Evolutionary conservation across 331 rosid species (phyloP), one percentile per base, ranked within the genome.

Genomic region (Malus hybrid): DNA sequence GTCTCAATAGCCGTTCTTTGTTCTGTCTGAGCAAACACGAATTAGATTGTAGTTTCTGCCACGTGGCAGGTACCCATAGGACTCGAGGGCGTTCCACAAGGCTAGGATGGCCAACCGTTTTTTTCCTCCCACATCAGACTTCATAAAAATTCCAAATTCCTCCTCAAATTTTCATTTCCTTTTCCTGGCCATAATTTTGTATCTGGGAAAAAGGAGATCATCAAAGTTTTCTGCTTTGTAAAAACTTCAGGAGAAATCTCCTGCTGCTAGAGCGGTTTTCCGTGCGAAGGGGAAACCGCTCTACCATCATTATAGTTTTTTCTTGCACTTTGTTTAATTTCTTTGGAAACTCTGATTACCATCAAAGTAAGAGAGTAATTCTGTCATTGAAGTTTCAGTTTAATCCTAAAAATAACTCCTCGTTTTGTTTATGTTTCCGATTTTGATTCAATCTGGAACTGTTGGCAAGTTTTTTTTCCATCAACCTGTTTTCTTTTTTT

Each of bases 271-370:
- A 57, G 89, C 89, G 89, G 88, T 83, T 86, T 86, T 83, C 86
- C 86, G 44, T 42, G 4, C 11, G 20, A 7, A 1, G 7, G 80
- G 93, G 82, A 86, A 82, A 79, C 88, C 87, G 88, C 89, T 89
- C 86, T n/a, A 52, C 10, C n/a, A 8, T 11, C 64, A 3, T 60
- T 73, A 18, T 19, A 63, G 20, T 20, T 59, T 28, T 28, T 7
- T 27, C n/a, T 13, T 63, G 5, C 7, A 3, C 9, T 29, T 20
- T 9, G 3, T 59, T 20, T 60, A 10, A 22, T 59, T 24, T 15
- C 1, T 28, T 14, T 5, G n/a, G 7, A 28, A 62, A 62, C 7
- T 62, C 10, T 20, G 69, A 65, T 3, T 32, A n/a, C 44, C 69
- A 64, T 32, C 46, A 64, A 32, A 64, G 13, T 50, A 50, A 6